phyloP scores from a whole-genome alignment of 176 grass and related monocot genomes.

The Sorghum bicolor region DNA sequence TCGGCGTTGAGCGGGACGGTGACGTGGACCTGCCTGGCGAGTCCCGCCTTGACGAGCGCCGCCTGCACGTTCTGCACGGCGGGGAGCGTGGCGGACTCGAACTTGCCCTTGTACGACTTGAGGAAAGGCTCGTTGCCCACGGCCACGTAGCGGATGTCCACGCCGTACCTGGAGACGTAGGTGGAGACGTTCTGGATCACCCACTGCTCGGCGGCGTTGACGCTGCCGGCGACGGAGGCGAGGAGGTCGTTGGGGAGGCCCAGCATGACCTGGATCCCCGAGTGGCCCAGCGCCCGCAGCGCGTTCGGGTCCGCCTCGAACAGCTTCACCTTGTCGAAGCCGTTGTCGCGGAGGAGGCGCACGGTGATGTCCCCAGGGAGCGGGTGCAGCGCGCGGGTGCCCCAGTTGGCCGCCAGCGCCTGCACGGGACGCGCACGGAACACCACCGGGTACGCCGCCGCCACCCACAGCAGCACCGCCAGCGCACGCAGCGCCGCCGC shows the following conservation, averaged over 20 bases:
- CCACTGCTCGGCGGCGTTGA: conserved; percentile 78
- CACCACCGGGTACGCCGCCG: conserved; percentile 41
- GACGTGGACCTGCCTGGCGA: conserved; percentile 54
- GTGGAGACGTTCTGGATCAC: conserved; percentile 71
- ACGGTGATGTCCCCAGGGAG: conserved; percentile 70
- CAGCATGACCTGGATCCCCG: conserved; percentile 91
- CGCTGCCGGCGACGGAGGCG: conserved; percentile 38
- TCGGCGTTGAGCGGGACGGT: conserved; percentile 96
- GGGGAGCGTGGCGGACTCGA: conserved; percentile 58
- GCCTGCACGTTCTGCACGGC: conserved; percentile 87
- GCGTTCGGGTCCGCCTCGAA: conserved; percentile 70
- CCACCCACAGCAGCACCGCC: conserved; percentile 37
- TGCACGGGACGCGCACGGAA: conserved; percentile 31
- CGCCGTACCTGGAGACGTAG: conserved; percentile 72
- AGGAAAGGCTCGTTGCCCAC: conserved; percentile 96
- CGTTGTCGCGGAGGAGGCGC: conserved; percentile 69
- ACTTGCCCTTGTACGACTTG: conserved; percentile 82
- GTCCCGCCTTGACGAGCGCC: conserved; percentile 84
- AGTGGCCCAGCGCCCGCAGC: conserved; percentile 64
- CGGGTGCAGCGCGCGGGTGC: conserved; percentile 47
- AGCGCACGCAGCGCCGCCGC: conserved; percentile 25
- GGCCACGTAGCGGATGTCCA: conserved; percentile 79
- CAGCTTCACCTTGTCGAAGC: conserved; percentile 74
- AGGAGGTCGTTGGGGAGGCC: conserved; percentile 92
- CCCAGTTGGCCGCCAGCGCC: conserved; percentile 81